Evolutionary conservation across 805 yeast species (phyloP).

Genomic region (Candida parachauliodes): DNA sequence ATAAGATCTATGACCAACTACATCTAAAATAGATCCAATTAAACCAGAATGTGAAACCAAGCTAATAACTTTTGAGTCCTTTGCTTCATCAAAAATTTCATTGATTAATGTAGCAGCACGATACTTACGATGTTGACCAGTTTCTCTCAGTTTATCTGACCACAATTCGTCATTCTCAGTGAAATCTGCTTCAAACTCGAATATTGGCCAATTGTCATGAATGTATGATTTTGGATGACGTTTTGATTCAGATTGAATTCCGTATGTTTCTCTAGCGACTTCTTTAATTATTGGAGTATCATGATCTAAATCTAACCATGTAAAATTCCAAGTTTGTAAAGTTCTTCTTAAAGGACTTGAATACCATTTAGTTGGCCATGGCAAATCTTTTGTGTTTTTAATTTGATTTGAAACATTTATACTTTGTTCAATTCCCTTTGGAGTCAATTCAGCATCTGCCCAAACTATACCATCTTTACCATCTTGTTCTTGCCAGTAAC

Average conservation of each 20-base stretch:
- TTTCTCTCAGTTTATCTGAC: conserved; percentile 21
- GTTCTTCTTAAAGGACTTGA: conserved; percentile 31
- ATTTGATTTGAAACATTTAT: conserved; percentile 13
- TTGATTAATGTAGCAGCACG: conserved; percentile 25
- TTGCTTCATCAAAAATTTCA: conserved; percentile 22
- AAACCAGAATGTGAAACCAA: conserved; percentile 28
- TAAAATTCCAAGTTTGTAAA: conserved; percentile 24
- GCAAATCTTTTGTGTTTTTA: conserved; percentile 13
- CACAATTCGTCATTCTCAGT: conserved; percentile 23
- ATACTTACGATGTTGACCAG: conserved; percentile 21
- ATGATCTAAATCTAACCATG: conserved; percentile 21
- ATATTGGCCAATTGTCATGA: conserved; percentile 15
- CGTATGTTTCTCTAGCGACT: conserved; percentile 29
- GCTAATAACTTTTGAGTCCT: conserved; percentile 18
- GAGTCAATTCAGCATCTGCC: conserved; percentile 30
- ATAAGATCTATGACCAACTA: conserved; percentile 22
- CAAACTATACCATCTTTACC: conserved; percentile 23
- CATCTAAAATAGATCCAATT: conserved; percentile 22
- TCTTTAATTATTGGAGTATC: conserved; percentile 24
- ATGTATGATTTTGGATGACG: conserved; percentile 24
- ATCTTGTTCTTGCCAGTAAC: conserved; percentile 23
- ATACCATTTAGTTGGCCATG: conserved; percentile 25
- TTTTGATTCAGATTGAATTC: conserved; percentile 27
- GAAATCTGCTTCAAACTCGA: conserved; percentile 24
- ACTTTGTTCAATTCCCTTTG: conserved; percentile 19